These are phyloP conservation scores for Dovyalis caffra DNA, from an alignment of 345 rosid genomes.

Conservation along the genomic window DNA sequence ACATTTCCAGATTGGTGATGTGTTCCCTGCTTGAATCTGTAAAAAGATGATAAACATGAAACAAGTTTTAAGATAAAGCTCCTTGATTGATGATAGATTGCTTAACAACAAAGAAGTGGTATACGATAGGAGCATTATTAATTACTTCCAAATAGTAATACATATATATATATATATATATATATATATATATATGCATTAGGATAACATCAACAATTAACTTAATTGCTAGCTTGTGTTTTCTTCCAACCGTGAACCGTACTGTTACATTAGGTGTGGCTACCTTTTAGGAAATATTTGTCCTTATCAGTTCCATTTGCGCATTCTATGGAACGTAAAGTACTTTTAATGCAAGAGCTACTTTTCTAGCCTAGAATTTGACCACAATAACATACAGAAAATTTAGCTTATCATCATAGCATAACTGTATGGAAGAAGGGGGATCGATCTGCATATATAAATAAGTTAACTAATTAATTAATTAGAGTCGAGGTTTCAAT, in stretches of 20 bases:
- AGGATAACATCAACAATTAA: constrained; percentile 29
- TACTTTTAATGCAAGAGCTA: no score
- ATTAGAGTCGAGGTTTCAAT: not conserved
- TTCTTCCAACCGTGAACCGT: constrained; percentile 1
- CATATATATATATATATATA: constrained; percentile 11
- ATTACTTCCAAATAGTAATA: not conserved
- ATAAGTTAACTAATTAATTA: not conserved
- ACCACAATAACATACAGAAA: not conserved
- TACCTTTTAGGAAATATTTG: not conserved
- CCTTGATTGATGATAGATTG: not conserved
- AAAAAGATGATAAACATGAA: not conserved
- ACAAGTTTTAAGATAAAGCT: not conserved
- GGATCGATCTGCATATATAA: not conserved
- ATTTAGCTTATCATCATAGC: not conserved
- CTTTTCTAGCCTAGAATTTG: not conserved
- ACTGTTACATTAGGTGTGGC: not conserved
- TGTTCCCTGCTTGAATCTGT: not conserved
- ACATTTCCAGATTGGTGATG: constrained; percentile 1
- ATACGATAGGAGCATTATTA: not conserved
- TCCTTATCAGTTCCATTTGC: not conserved
- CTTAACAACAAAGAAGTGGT: not conserved
- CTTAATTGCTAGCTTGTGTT: constrained; percentile 29
- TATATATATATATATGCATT: constrained; percentile 17
- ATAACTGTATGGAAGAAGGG: not conserved
- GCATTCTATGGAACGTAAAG: not conserved